A percentile compares a stretch with the other conserved stretches of the same genome.
Evolutionary conservation across 2,329 filamentous ascomycete genomes (phyloP).

Genomic region (Parascedosporium putredinis): DNA sequence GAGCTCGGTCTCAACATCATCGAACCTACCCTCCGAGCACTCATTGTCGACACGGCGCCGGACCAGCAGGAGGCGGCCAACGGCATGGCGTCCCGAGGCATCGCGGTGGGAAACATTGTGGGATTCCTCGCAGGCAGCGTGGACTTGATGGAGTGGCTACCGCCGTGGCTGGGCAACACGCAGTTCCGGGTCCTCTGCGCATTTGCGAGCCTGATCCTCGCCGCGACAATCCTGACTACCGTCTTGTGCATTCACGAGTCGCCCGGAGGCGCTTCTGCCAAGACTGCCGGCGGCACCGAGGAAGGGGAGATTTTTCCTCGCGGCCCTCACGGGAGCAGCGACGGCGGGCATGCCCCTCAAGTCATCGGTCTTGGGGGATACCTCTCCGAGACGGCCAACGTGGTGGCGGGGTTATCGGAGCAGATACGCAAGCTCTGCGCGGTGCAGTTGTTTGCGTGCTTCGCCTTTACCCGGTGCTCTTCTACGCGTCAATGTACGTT

Average conservation of each 20-base stretch:
- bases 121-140: slow-evolving; percentile 83
- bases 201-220: slow-evolving; percentile 67
- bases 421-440: slow-evolving; percentile 75
- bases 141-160: slow-evolving; percentile 62
- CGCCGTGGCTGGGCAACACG: slow-evolving; percentile 58
- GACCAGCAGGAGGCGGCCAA: slow-evolving; percentile 93
- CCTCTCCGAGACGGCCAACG: slow-evolving; percentile 66
- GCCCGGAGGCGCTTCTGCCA: slow-evolving; percentile 49
- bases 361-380: slow-evolving; percentile 57
- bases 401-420: slow-evolving; percentile 67
- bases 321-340: too few relatives aligned
- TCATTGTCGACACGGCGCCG: slow-evolving; percentile 87
- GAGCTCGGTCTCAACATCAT: slow-evolving; percentile 97
- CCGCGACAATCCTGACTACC: slow-evolving; percentile 59
- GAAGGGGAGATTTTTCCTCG: too few relatives aligned
- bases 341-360: too few relatives aligned
- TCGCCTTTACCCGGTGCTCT: slow-evolving; percentile 90
- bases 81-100: slow-evolving; percentile 82
- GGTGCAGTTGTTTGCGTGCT: slow-evolving; percentile 80
- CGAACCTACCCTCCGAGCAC: slow-evolving; percentile 82
- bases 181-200: slow-evolving; percentile 91
- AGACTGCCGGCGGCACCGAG: slow-evolving; percentile 50
- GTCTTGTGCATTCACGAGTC: slow-evolving; percentile 61
- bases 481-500: slow-evolving; percentile 90
- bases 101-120: slow-evolving; percentile 80